These are phyloP conservation scores for Phialophora expanda DNA, from an alignment of 2,329 filamentous ascomycete species.

Conservation along the genomic window DNA sequence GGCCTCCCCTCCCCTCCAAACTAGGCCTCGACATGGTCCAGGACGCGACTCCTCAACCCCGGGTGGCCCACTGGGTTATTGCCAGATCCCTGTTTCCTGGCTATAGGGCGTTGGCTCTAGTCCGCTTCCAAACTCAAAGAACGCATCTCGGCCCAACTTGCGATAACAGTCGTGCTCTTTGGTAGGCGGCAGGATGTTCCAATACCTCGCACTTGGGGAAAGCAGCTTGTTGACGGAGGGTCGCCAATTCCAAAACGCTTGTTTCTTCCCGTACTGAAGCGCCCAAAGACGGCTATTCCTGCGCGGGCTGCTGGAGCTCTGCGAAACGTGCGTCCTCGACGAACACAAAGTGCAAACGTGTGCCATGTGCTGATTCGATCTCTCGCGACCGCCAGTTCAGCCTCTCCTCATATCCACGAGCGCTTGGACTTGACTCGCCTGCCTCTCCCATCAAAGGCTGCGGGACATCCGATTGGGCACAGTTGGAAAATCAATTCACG, in stretches of 20 bases:
- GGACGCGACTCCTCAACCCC: background rate
- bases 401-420: background rate
- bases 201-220: background rate
- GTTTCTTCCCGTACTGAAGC: background rate
- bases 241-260: background rate
- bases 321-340: background rate
- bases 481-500: background rate
- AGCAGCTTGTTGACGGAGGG: background rate
- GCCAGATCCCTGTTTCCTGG: constrained; percentile 7
- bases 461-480: background rate
- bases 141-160: constrained; percentile 10
- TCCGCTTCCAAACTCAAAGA: background rate
- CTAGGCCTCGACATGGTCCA: background rate
- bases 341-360: background rate
- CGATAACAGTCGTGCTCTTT: constrained; percentile 6
- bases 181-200: background rate
- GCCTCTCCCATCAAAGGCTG: background rate
- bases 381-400: constrained; percentile 5
- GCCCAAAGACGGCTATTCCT: no score
- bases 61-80: background rate
- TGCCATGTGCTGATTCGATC: constrained; percentile 2
- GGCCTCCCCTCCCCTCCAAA: background rate
- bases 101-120: background rate
- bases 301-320: background rate
- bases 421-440: background rate